A percentile compares a stretch with the other conserved stretches of the same genome.
phyloP scores from a whole-genome alignment of 306 rosid genomes.

The Quercus variabilis region DNA sequence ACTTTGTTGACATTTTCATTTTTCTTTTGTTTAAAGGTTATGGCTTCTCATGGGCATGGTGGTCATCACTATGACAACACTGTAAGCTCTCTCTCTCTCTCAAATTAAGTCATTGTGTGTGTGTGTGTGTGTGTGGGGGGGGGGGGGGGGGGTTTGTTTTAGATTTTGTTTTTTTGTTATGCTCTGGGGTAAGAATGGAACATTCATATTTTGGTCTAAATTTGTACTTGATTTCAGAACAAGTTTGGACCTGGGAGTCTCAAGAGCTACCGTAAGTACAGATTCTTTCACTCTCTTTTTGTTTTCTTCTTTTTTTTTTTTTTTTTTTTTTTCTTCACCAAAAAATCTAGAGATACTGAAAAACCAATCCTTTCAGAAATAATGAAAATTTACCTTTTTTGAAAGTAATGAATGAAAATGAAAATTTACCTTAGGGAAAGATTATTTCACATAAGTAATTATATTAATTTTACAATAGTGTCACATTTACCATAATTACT shows the following conservation, averaged over 20 bases:
- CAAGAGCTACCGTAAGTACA: conserved; percentile 65
- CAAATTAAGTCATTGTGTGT: background rate
- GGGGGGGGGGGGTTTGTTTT: background rate
- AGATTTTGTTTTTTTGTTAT: background rate
- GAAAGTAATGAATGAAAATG: no score
- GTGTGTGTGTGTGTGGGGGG: background rate
- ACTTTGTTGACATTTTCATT: background rate
- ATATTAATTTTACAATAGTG: no score
- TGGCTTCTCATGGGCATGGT: conserved; percentile 65
- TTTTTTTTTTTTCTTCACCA: background rate
- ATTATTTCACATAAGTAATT: background rate
- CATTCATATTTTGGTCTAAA: background rate
- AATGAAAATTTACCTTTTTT: background rate
- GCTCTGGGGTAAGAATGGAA: background rate
- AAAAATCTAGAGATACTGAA: no score
- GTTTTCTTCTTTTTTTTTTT: background rate
- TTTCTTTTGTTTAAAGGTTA: conserved; percentile 36
- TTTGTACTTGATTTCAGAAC: conserved; percentile 37
- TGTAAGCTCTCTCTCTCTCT: conserved; percentile 23
- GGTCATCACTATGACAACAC: conserved; percentile 43
- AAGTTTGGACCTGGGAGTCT: conserved; percentile 72
- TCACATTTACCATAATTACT: no score
- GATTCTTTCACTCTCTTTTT: conserved; percentile 1
- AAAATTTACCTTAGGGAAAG: background rate
- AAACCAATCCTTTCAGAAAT: background rate